Conservation (phyloP, 768 basidiomycete genomes). For the Clavulina sp. region DNA sequence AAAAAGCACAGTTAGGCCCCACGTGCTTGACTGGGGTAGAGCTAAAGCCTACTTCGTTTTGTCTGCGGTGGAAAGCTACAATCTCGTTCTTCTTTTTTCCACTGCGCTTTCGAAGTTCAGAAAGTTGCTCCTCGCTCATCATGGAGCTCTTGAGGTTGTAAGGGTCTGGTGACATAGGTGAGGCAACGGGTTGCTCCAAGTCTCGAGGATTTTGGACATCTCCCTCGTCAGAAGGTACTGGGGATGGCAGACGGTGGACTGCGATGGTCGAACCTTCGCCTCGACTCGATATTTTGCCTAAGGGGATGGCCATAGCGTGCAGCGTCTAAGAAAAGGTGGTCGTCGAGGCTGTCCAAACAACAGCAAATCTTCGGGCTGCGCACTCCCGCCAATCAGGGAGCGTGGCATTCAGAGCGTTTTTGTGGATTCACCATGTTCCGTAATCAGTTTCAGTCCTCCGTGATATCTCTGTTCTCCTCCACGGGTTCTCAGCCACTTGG, state of each 20-base stretch:
- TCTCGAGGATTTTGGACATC: not conserved
- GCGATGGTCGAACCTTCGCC: not conserved
- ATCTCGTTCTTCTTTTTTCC: constrained; percentile 42
- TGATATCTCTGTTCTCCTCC: constrained; percentile 1
- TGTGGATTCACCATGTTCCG: no score
- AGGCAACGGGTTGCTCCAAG: not conserved
- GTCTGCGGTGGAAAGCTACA: constrained; percentile 46
- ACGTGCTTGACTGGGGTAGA: not conserved
- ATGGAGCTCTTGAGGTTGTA: constrained; percentile 45
- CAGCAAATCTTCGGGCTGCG: no score
- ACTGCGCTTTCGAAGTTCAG: constrained; percentile 36
- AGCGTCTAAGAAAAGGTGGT: no score
- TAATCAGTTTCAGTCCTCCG: not conserved
- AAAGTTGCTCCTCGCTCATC: constrained; percentile 44
- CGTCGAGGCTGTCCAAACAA: no score
- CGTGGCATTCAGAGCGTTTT: no score
- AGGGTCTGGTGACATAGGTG: constrained; percentile 29
- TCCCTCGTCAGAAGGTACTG: not conserved
- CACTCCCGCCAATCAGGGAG: no score
- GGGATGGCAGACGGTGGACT: not conserved
- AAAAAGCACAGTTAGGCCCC: not conserved
- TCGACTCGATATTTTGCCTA: no score
- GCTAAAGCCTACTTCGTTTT: constrained; percentile 42
- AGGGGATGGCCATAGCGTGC: no score
- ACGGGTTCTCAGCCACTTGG: not conserved